Conservation (phyloP, 176 grass and related monocot genomes). For the Oropetium thomaeum region DNA sequence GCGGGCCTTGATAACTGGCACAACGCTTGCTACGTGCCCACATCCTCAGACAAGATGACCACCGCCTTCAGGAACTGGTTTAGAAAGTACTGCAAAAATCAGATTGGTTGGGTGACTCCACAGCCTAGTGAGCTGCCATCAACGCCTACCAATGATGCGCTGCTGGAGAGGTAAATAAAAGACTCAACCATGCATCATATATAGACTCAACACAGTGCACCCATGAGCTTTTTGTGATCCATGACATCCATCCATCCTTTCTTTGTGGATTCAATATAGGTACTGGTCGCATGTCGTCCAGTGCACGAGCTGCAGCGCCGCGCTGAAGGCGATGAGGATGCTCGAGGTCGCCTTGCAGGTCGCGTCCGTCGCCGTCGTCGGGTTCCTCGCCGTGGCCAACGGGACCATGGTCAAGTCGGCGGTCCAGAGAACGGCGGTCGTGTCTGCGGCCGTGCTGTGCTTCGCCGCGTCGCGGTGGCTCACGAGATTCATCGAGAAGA, state of each 20-base stretch:
- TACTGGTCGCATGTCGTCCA: not conserved
- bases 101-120: slow-evolving; percentile 46
- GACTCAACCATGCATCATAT: no score
- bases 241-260: no score
- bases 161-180: not conserved
- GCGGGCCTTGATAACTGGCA: slow-evolving; percentile 56
- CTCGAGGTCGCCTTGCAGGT: slow-evolving; percentile 40
- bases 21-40: slow-evolving; percentile 60
- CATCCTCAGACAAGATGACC: slow-evolving; percentile 65
- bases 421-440: slow-evolving; percentile 11
- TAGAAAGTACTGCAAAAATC: slow-evolving; percentile 59
- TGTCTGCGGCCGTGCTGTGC: slow-evolving; percentile 43
- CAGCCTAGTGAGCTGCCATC: slow-evolving; percentile 36
- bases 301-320: not conserved
- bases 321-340: not conserved
- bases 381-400: slow-evolving; percentile 50
- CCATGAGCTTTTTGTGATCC: no score
- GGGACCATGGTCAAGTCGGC: slow-evolving; percentile 19
- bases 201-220: no score
- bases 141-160: slow-evolving; percentile 40
- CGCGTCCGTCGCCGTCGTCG: slow-evolving; percentile 37
- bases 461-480: slow-evolving; percentile 65
- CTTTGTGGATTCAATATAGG: not conserved
- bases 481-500: slow-evolving; percentile 62
- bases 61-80: slow-evolving; percentile 87